Evolutionary conservation across 139 green algal species (phyloP), one percentile per base, ranked within the genome.

Genomic region (Chlamydomonas incerta): DNA sequence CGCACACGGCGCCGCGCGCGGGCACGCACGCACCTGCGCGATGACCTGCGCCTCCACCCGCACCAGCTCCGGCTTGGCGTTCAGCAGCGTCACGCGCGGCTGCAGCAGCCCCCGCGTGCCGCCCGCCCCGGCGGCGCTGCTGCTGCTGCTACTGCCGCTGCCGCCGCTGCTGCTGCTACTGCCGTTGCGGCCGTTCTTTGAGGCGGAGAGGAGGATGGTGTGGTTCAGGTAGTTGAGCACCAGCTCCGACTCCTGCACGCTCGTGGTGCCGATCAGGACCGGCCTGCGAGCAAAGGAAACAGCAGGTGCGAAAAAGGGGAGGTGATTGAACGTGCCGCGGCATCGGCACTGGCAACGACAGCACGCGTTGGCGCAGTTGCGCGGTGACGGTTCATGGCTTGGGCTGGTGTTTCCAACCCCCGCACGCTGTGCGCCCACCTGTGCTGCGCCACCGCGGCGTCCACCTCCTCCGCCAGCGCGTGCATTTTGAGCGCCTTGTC

Each of bases 181-280:
- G 55, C 17, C 11, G 55, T 10, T 60, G 2, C 17, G 17, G 55
- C 55, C 55, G 55, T 60, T 52, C 18, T 17, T 83, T 3, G 31
- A 72, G 34, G 20, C 35, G 57, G 62, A 46, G 29, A 50, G 79
- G 14, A 29, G 26, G 14, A 75, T 50, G 31, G 79, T 75, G 34
- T 55, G 47, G 31, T 46, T 68, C 17, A 85, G 76, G 52, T 82
- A 74, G 31, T 82, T 29, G 3, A 92, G 87, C 33, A 95, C 82
- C 1, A 52, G 55, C 77, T 93, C 93, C 37, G 83, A 88, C 84
- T 95, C 88, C 35, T 93, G 86, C 9, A 98, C 90, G 71, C 88
- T 95, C 47, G 88, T 93, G 31, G 97, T 99, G 29, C 96, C 97
- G 28, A 99, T 96, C 24, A 99, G 93, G 72, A 99, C 93, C 0